Conservation (phyloP, 2,329 filamentous ascomycete genomes). For the Exophiala alcalophila region DNA sequence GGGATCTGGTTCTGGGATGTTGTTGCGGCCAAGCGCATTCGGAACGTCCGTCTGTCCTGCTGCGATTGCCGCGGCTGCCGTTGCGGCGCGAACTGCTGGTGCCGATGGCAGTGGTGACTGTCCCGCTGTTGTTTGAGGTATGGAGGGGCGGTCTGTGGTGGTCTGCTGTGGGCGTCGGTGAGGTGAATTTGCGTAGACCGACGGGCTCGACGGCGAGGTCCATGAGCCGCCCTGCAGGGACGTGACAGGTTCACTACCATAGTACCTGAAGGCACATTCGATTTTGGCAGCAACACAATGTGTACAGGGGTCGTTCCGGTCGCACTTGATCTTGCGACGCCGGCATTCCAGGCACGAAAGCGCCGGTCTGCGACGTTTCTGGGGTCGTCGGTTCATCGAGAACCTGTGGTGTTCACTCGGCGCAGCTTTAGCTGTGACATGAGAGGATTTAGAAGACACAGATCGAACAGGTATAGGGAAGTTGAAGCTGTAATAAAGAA, state of each 20-base stretch:
- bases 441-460: not conserved
- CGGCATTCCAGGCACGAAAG: conserved; percentile 34
- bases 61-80: not conserved
- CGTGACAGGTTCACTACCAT: conserved; percentile 4
- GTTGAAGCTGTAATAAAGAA: not conserved
- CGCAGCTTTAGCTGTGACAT: not conserved
- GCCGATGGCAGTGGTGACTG: not conserved
- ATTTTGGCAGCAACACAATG: conserved; percentile 27
- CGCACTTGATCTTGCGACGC: conserved; percentile 35
- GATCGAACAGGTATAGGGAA: not conserved
- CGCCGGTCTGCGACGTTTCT: conserved; percentile 27
- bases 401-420: too few species aligned
- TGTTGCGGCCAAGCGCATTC: conserved; percentile 1
- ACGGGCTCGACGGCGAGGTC: not conserved
- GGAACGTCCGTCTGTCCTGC: conserved; percentile 1
- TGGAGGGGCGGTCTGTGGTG: not conserved
- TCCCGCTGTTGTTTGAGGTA: not conserved
- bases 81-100: too few species aligned
- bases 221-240: too few species aligned
- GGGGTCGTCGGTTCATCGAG: too few species aligned
- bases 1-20: not conserved
- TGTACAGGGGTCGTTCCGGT: conserved; percentile 31
- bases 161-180: too few species aligned
- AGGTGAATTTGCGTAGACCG: not conserved
- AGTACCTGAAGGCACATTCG: conserved; percentile 26